phyloP scores from a whole-genome alignment of 108 stramenopile genomes.

The Nitzschia inconspicua region DNA sequence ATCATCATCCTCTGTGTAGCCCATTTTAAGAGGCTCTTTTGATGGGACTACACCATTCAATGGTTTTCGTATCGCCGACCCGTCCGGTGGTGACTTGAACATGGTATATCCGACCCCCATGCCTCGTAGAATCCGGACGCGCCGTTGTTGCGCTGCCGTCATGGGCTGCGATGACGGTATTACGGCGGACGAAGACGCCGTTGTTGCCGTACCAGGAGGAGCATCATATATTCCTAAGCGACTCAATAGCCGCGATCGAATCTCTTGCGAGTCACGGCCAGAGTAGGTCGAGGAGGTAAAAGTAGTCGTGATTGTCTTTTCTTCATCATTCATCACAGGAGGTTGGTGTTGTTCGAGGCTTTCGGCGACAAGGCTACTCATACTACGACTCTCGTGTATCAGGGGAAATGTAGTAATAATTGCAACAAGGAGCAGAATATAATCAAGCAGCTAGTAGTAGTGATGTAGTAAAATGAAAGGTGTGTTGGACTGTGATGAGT shows the following conservation, averaged over 20 bases:
- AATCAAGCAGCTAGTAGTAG: too few relatives aligned
- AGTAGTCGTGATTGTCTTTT: too few relatives aligned
- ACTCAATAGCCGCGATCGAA: slow-evolving; percentile 51
- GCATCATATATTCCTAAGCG: slow-evolving; percentile 51
- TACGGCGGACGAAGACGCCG: neutral
- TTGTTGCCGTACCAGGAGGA: neutral
- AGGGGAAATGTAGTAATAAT: too few relatives aligned
- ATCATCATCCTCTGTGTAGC: slow-evolving; percentile 3
- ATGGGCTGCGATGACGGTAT: slow-evolving; percentile 27
- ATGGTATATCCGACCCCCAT: slow-evolving; percentile 61
- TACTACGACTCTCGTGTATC: too few relatives aligned
- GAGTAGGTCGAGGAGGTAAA: slow-evolving; percentile 4
- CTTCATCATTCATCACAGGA: too few relatives aligned
- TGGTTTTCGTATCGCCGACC: slow-evolving; percentile 42
- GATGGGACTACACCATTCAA: slow-evolving; percentile 40
- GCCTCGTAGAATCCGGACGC: slow-evolving; percentile 54
- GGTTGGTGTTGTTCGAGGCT: too few relatives aligned
- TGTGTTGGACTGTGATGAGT: too few relatives aligned
- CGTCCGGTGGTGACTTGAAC: slow-evolving; percentile 45
- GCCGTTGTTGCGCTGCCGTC: slow-evolving; percentile 55
- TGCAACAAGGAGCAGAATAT: too few relatives aligned
- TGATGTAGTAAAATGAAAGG: too few relatives aligned
- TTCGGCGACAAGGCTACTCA: too few relatives aligned
- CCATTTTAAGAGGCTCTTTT: slow-evolving; percentile 42
- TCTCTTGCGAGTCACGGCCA: slow-evolving; percentile 23